phyloP scores from a whole-genome alignment of 1,139 yeast genomes.

The Hanseniaspora gamundiae region DNA sequence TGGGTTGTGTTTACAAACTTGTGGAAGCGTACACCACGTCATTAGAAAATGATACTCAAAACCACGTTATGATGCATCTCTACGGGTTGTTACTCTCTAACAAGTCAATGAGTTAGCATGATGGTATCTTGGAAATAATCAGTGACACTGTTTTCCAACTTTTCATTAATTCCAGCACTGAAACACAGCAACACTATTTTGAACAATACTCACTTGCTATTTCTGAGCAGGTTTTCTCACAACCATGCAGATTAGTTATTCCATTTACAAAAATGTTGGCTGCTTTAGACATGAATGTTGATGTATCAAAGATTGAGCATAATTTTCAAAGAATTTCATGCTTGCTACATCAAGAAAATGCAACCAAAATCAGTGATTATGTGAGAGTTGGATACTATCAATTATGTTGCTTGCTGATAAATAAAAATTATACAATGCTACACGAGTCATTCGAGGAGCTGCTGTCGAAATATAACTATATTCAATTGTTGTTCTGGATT shows the following conservation, averaged over 20 bases:
- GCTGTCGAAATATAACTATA: conserved; percentile 1
- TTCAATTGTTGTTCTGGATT: conserved; percentile 39
- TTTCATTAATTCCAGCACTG: not conserved
- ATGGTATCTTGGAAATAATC: conserved; percentile 16
- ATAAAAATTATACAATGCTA: conserved; percentile 32
- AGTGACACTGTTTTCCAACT: conserved; percentile 4
- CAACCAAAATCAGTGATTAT: conserved; percentile 9
- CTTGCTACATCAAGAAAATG: conserved; percentile 10
- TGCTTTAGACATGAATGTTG: conserved; percentile 32
- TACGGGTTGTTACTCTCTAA: conserved; percentile 10
- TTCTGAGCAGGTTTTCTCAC: conserved; percentile 5
- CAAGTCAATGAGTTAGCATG: conserved; percentile 14
- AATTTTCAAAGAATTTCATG: conserved; percentile 11
- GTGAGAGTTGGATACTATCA: conserved; percentile 47
- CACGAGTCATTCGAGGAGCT: not conserved
- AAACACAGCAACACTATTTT: conserved; percentile 13
- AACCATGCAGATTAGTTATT: conserved; percentile 33
- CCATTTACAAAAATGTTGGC: conserved; percentile 40
- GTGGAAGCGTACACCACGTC: conserved; percentile 11
- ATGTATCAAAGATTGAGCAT: conserved; percentile 9
- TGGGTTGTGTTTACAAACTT: conserved; percentile 21
- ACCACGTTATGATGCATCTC: conserved; percentile 8
- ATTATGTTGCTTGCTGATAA: conserved; percentile 43
- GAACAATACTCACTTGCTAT: conserved; percentile 11
- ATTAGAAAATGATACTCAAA: not conserved